Evolutionary conservation across 345 rosid genomes (phyloP).

Genomic region (Chamaenerion angustifolium): DNA sequence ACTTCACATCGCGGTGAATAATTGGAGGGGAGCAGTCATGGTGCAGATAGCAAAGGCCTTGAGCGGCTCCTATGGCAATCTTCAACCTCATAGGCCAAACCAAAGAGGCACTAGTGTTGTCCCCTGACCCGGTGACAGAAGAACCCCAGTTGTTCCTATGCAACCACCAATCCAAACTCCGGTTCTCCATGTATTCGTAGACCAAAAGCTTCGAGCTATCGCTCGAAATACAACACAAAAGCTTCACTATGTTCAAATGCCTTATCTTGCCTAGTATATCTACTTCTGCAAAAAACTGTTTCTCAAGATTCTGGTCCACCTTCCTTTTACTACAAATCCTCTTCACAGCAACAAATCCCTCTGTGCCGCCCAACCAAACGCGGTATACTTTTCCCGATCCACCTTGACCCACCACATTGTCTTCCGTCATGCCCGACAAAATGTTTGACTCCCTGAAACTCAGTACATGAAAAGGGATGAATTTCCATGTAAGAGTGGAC

Average conservation of each 20-base stretch:
- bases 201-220: slow-evolving; percentile 62
- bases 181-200: slow-evolving; percentile 86
- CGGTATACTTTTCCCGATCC: slow-evolving; percentile 79
- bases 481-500: too few relatives aligned
- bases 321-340: slow-evolving; percentile 36
- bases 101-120: slow-evolving; percentile 47
- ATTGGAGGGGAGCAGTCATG: slow-evolving; percentile 90
- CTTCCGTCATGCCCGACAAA: slow-evolving; percentile 40
- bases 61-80: slow-evolving; percentile 77
- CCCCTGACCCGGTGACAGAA: too few relatives aligned
- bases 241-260: slow-evolving; percentile 77
- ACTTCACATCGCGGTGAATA: slow-evolving; percentile 85
- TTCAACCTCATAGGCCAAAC: slow-evolving; percentile 59
- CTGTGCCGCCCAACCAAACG: slow-evolving; percentile 49
- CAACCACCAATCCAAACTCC: slow-evolving; percentile 23
- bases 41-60: slow-evolving; percentile 81
- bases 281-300: slow-evolving; percentile 57
- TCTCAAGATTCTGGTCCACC: slow-evolving; percentile 15
- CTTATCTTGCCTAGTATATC: slow-evolving; percentile 77
- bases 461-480: slow-evolving; percentile 51
- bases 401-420: slow-evolving; percentile 68
- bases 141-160: not conserved
- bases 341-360: slow-evolving; percentile 68
- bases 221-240: slow-evolving; percentile 65
- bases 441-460: slow-evolving; percentile 67